Conservation (phyloP, 208 protist genomes). For the Jaenimonas drosophilae region DNA sequence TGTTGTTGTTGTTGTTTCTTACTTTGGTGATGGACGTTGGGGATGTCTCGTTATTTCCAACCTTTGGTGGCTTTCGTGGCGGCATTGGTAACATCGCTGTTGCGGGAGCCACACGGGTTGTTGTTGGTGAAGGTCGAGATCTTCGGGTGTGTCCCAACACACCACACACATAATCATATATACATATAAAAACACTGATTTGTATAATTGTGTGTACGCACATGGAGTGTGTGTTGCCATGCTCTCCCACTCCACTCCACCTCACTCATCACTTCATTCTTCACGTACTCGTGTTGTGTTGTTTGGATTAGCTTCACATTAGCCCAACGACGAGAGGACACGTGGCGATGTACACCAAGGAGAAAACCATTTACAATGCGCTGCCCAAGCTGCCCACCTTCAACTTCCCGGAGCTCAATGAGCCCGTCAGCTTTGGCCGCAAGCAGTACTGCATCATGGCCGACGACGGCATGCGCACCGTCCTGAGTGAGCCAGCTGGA, state of each 20-base stretch:
- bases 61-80: too few relatives aligned
- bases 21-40: too few relatives aligned
- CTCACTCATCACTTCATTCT: neutral
- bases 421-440: conserved; percentile 23
- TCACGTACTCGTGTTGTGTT: conserved; percentile 1
- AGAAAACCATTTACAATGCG: conserved; percentile 76
- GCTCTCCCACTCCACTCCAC: neutral
- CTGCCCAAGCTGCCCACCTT: conserved; percentile 79
- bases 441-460: conserved; percentile 42
- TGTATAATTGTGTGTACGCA: neutral
- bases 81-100: too few relatives aligned
- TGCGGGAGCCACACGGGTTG: too few relatives aligned
- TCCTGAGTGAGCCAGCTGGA: conserved; percentile 10
- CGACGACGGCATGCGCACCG: conserved; percentile 37
- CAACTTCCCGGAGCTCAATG: conserved; percentile 64
- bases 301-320: too few relatives aligned
- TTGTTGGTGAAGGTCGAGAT: too few relatives aligned
- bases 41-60: too few relatives aligned
- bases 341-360: conserved; percentile 15
- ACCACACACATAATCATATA: too few relatives aligned
- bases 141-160: too few relatives aligned
- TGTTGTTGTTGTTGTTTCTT: too few relatives aligned
- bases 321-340: too few relatives aligned
- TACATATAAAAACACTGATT: conserved; percentile 1
- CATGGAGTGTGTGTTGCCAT: too few relatives aligned